Percentiles rank a stretch among this genome's conserved stretches.
These are phyloP conservation scores for Chlorella variabilis DNA, from an alignment of 163 green algal genomes.

Conservation along the genomic window DNA sequence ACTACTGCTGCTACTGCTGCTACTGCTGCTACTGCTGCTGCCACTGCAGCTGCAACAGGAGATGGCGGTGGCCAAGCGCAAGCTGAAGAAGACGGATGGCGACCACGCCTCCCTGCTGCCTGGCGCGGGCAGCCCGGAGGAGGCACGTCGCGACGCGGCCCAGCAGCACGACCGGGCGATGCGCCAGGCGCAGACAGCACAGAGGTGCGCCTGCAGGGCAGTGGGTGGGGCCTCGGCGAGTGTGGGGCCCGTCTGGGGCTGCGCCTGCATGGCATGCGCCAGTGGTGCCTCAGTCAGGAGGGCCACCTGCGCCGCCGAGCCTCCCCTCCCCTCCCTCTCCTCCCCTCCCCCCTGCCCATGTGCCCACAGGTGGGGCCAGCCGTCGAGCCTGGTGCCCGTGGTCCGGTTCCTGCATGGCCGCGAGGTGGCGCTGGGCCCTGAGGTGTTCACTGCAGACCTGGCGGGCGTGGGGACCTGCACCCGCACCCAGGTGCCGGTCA, in stretches of 20 bases:
- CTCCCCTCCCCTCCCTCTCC: background rate
- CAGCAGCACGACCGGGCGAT: background rate
- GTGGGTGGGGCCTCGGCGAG: too few relatives aligned
- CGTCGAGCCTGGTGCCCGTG: constrained; percentile 49
- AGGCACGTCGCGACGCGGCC: background rate
- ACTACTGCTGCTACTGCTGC: background rate
- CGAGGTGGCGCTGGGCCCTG: constrained; percentile 52
- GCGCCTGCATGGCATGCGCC: too few relatives aligned
- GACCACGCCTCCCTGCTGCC: background rate
- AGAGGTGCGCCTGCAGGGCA: background rate
- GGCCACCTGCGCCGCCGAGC: too few relatives aligned
- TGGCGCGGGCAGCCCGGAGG: background rate
- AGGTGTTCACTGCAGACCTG: constrained; percentile 57
- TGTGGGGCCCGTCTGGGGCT: too few relatives aligned
- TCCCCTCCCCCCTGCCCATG: background rate
- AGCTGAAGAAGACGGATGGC: background rate
- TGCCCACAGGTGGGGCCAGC: constrained; percentile 3
- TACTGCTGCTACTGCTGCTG: background rate
- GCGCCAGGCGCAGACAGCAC: background rate
- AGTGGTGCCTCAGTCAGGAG: too few relatives aligned
- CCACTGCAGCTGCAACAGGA: background rate
- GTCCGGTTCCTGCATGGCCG: constrained; percentile 71
- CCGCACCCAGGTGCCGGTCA: constrained; percentile 68
- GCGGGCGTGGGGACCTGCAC: constrained; percentile 48
- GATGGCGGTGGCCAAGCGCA: background rate